Conservation (phyloP, 2,329 filamentous ascomycete species). For the Biscogniauxia sp. region DNA sequence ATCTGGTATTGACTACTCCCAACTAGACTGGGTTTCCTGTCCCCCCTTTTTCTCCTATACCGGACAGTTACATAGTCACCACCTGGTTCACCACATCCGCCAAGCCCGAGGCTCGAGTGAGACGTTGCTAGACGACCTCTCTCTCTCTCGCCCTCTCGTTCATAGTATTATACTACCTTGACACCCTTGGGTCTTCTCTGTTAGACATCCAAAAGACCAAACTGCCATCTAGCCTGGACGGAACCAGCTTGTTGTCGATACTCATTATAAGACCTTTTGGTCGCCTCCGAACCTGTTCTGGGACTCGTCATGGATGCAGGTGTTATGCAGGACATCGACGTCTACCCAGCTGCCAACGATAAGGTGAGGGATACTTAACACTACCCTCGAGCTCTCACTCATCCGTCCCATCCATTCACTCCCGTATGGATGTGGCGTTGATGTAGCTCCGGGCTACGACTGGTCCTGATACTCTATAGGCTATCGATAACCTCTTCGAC, state of each 20-base stretch:
- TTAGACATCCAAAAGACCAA: neutral
- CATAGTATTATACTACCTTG: neutral
- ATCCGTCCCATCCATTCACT: conserved; percentile 16
- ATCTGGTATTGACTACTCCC: neutral
- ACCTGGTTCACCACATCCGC: neutral
- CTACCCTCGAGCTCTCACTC: conserved; percentile 3
- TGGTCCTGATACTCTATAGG: conserved; percentile 20
- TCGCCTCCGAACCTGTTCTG: conserved; percentile 21
- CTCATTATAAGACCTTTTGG: conserved; percentile 20
- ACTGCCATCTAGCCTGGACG: neutral
- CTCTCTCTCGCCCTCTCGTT: neutral
- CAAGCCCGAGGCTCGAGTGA: neutral
- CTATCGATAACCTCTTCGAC: conserved; percentile 32
- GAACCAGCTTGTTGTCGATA: conserved; percentile 7
- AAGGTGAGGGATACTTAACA: conserved; percentile 26
- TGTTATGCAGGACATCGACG: conserved; percentile 37
- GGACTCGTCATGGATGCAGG: conserved; percentile 35
- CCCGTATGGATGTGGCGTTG: neutral
- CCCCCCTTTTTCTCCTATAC: too few relatives aligned
- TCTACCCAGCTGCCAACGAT: conserved; percentile 32
- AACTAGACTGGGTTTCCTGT: too few relatives aligned
- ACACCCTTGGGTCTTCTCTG: neutral
- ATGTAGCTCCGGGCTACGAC: conserved; percentile 1
- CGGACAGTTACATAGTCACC: too few relatives aligned
- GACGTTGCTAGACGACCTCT: neutral